Evolutionary conservation across 202 grass and related monocot species (phyloP), one percentile per base, ranked within the genome.

Genomic region (Setaria italica): DNA sequence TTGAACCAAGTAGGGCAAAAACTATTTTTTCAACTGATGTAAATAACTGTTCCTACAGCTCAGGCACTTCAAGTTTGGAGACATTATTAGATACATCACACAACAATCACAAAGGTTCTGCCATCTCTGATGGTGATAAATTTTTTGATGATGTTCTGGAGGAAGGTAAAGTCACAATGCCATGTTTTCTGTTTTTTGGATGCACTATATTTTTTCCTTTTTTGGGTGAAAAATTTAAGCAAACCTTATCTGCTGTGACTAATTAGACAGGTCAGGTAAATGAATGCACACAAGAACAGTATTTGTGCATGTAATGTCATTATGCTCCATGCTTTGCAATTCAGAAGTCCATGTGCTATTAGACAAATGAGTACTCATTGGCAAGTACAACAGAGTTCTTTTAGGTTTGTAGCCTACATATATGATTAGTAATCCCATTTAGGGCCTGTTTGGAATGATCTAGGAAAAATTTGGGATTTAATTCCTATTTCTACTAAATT

Each of bases 21-120:
- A 54, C 54, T 75, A 84, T 53, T 85, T 82, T 91, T 56, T 47
- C 85, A 63, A 50, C 78, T 16, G 81, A 89, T 74, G 79, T 81
- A 9, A 88, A 85, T 76, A 82, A 93, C 50, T 85, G 81, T 74
- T 83, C 90, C 16, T 82, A 94, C 81, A 91, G 87, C 78, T 99
- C 94, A 32, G 94, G 82, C 39, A 83, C 90, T 67, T 97, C 94
- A 74, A 91, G 86, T 55, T 91, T 85, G 67, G 87, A 95, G 70
- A 85, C 85, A 9, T 82, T 84, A 20, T 80, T 89, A 80, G 84
- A 91, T 89, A 71, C 68, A 72, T 92, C 87, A 81, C 82, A 80
- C 45, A 91, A 41, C 53, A 90, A 73, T 75, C 78, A 19, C 63
- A 67, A 71, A 76, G 51, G 16, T 86, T 67, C 85, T 70, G 81